Percentiles rank a stretch among this genome's conserved stretches.
These are phyloP conservation scores for Penicillium sp. DNA, from an alignment of 2,329 filamentous ascomycete genomes.

Conservation along the genomic window DNA sequence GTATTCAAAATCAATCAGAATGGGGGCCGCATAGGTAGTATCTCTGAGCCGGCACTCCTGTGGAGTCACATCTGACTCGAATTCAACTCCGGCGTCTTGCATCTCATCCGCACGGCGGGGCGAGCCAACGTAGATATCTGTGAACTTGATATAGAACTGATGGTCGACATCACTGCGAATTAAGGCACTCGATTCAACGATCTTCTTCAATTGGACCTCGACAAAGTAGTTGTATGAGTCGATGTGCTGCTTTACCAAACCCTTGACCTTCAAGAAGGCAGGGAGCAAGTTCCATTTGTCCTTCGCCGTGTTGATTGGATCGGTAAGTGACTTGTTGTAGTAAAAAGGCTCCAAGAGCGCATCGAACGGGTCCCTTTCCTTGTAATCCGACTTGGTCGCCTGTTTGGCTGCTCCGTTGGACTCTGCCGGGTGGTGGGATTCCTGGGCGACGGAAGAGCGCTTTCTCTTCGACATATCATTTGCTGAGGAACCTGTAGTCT, in stretches of 20 bases:
- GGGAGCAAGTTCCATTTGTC: slow-evolving; percentile 98
- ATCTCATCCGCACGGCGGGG: slow-evolving; percentile 80
- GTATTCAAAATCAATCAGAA: slow-evolving; percentile 90
- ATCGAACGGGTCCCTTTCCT: slow-evolving; percentile 55
- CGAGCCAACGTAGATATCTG: slow-evolving; percentile 82
- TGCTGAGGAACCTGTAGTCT: slow-evolving; percentile 17
- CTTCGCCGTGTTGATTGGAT: slow-evolving; percentile 69
- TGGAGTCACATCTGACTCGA: slow-evolving; percentile 70
- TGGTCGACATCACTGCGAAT: slow-evolving; percentile 92
- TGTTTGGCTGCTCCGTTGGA: slow-evolving; percentile 20
- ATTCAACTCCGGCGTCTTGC: slow-evolving; percentile 53
- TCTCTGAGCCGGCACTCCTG: slow-evolving; percentile 96
- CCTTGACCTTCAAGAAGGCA: slow-evolving; percentile 98
- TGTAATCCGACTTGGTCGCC: slow-evolving; percentile 28
- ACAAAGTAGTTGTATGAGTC: slow-evolving; percentile 99
- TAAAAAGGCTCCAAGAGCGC: slow-evolving; percentile 72
- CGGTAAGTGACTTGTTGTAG: slow-evolving; percentile 68
- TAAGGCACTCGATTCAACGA: slow-evolving; percentile 85
- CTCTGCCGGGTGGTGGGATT: slow-evolving; percentile 21
- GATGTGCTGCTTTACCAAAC: slow-evolving; percentile 94
- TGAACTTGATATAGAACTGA: slow-evolving; percentile 90
- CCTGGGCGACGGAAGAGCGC: slow-evolving; percentile 33
- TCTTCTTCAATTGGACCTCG: slow-evolving; percentile 95
- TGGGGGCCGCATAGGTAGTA: slow-evolving; percentile 96
- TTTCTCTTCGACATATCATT: slow-evolving; percentile 33